Base-by-base conservation (phyloP, 139 green algal species). In the Volvox africanus region DNA sequence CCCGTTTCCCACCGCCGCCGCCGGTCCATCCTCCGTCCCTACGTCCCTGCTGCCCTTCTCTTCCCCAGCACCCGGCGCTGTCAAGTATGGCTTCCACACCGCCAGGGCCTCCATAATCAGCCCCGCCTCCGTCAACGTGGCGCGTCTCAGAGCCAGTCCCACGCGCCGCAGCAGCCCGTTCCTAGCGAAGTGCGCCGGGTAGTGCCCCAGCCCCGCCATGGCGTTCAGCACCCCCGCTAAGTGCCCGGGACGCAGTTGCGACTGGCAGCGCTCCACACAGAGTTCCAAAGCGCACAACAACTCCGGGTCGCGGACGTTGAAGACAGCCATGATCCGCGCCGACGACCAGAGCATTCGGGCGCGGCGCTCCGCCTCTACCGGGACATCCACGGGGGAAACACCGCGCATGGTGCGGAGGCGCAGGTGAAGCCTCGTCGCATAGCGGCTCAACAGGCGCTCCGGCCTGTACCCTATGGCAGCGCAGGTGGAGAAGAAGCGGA, bases 401-500 rank as follows among this genome's bases (percentile, higher is more conserved):
- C 18, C 50, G 26, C 80, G 80, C 28, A 87, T 13, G 82, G 16
- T n/a, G 55, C 19, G 18, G n/a, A 87, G 82, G 6, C 61, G 61
- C 19, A 22, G 61, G 30, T 61, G 67, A 2, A 80, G 67, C 11
- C 22, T 1, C 21, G 36, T 18, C n/a, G 36, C 19, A 35, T 81
- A 81, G n/a, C 26, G 33, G 13, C 5, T 0, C 36, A 89, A 65
- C 36, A 89, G 83, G 16, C 35, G 35, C 13, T 61, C 36, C 0
- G 83, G 83, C 0, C 67, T 26, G 67, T 89, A 79, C 32, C 33
- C 62, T 17, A 68, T 37, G 67, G 30, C 24, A 37, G 67, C 67
- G 83, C 37, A 71, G 35, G 85, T 44, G 68, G 36, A 32, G 28
- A 89, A 69, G 85, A 35, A 89, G 69, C 85, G 85, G 61, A 89